A percentile compares a stretch with the other conserved stretches of the same genome.
phyloP scores from a whole-genome alignment of 1,284 basidiomycete species.

The Wallemia mellicola region DNA sequence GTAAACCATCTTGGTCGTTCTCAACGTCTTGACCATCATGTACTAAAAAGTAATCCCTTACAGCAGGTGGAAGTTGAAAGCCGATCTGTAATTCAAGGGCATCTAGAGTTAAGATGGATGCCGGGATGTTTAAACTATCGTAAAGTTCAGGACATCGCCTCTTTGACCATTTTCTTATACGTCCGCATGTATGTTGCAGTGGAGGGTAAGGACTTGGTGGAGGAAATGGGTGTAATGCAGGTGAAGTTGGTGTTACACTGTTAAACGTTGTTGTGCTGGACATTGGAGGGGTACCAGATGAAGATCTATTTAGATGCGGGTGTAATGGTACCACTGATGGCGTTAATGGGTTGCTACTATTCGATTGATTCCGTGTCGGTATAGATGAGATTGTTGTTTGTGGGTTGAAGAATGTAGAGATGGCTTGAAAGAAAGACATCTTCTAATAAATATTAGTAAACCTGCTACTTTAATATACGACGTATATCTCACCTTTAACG shows the following conservation, averaged over 20 bases:
- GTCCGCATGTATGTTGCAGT: constrained; percentile 41
- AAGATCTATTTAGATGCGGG: background rate
- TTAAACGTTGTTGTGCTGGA: background rate
- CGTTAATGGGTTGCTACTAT: background rate
- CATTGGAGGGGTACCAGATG: background rate
- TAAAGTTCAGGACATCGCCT: constrained; percentile 65
- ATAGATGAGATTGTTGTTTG: background rate
- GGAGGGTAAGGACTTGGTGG: constrained; percentile 27
- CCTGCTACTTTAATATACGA: background rate
- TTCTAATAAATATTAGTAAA: background rate
- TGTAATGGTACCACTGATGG: background rate
- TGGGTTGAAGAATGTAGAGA: background rate
- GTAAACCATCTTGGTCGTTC: constrained; percentile 41
- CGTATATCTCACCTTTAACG: background rate
- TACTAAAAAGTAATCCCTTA: constrained; percentile 52
- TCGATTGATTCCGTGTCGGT: background rate
- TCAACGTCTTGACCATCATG: constrained; percentile 71
- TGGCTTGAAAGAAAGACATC: background rate
- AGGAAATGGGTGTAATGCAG: background rate
- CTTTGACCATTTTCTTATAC: constrained; percentile 39
- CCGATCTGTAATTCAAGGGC: constrained; percentile 54
- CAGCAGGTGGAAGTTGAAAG: constrained; percentile 37
- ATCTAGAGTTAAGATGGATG: constrained; percentile 37
- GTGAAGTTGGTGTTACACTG: background rate
- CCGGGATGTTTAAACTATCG: constrained; percentile 66